phyloP scores from a whole-genome alignment of 83 land plant species.

The Thuja plicata region DNA sequence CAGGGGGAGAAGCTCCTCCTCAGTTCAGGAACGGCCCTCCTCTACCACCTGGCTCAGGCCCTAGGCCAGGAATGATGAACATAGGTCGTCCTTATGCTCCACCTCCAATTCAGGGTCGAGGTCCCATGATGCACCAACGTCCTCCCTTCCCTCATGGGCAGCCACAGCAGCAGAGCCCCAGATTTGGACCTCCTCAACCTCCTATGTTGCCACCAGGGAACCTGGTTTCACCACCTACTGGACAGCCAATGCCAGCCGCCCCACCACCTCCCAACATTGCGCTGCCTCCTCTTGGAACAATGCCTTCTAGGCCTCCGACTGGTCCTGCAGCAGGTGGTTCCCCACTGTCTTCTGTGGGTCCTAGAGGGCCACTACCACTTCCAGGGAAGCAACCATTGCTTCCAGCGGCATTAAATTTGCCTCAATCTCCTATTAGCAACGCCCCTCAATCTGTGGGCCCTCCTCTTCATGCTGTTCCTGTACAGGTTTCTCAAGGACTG shows the following conservation, averaged over 20 bases:
- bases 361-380: background rate
- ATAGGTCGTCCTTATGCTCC: slow-evolving; percentile 15
- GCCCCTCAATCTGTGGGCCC: background rate
- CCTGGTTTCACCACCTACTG: background rate
- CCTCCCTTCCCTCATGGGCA: background rate
- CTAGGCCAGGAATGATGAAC: background rate
- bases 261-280: slow-evolving; percentile 17
- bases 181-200: slow-evolving; percentile 11
- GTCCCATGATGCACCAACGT: background rate
- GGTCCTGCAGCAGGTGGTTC: background rate
- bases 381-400: background rate
- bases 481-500: background rate
- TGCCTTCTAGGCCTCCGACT: background rate
- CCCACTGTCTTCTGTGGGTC: background rate
- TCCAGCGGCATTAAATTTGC: background rate
- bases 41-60: background rate
- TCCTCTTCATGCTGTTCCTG: background rate
- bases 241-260: slow-evolving; percentile 6
- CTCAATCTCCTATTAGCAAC: background rate
- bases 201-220: background rate
- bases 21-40: slow-evolving; percentile 14
- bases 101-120: slow-evolving; percentile 14
- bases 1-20: slow-evolving; percentile 11
- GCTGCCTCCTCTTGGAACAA: background rate
- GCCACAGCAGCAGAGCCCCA: slow-evolving; percentile 2